Conservation (phyloP, 768 basidiomycete genomes). For the Cystobasidium tubakii region DNA sequence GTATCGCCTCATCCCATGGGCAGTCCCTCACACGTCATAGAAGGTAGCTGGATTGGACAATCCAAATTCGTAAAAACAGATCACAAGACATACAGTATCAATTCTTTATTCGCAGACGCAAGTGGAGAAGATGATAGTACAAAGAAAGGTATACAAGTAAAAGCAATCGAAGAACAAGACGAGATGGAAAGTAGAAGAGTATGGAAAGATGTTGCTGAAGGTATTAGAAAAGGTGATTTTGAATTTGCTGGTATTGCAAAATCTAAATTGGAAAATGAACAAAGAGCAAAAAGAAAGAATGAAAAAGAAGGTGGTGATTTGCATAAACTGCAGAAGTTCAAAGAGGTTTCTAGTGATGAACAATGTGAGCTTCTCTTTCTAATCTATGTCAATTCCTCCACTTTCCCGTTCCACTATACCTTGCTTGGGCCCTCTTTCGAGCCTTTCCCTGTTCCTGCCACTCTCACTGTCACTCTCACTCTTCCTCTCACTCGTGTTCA, state of each 20-base stretch:
- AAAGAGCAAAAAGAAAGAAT: constrained; percentile 78
- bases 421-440: no score
- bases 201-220: constrained; percentile 80
- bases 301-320: constrained; percentile 61
- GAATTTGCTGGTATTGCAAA: constrained; percentile 85
- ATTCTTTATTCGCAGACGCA: constrained; percentile 69
- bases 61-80: constrained; percentile 44
- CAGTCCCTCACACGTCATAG: constrained; percentile 56
- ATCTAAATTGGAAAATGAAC: constrained; percentile 88
- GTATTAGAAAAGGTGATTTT: constrained; percentile 84
- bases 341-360: constrained; percentile 63
- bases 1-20: constrained; percentile 49
- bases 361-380: constrained; percentile 54
- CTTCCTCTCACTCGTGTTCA: no score
- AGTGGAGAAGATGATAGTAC: constrained; percentile 46
- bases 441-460: no score
- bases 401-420: background rate
- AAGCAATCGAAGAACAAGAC: constrained; percentile 57
- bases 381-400: background rate
- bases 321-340: constrained; percentile 76
- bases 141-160: constrained; percentile 69
- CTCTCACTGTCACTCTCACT: no score
- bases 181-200: constrained; percentile 80
- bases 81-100: constrained; percentile 51
- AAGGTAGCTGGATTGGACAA: constrained; percentile 73